Conservation (phyloP, 805 yeast genomes). For the Wickerhamiella dianesei region DNA sequence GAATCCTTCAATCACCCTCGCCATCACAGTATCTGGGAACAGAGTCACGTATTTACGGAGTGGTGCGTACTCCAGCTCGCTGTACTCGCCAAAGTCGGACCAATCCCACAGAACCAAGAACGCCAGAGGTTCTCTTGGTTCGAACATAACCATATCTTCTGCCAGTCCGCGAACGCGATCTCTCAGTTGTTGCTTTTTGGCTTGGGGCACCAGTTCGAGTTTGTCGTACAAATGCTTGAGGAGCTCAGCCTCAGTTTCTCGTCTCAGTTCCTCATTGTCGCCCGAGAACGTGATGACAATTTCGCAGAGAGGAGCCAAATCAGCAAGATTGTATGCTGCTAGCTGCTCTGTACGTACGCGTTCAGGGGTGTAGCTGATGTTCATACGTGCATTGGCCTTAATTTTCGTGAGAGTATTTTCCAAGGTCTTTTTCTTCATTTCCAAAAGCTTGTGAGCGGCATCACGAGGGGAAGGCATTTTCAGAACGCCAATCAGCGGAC, state of each 20-base stretch:
- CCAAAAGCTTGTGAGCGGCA: conserved; percentile 18
- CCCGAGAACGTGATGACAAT: conserved; percentile 41
- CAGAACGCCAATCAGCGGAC: conserved; percentile 19
- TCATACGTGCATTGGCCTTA: conserved; percentile 18
- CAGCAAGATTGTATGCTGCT: conserved; percentile 37
- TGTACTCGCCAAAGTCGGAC: conserved; percentile 42
- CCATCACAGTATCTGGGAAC: conserved; percentile 9
- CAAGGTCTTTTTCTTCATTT: conserved; percentile 18
- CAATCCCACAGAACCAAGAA: conserved; percentile 28
- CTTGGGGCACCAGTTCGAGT: conserved; percentile 38
- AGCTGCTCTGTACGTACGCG: conserved; percentile 23
- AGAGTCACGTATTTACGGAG: conserved; percentile 4
- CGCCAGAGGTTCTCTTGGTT: conserved; percentile 45
- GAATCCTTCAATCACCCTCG: conserved; percentile 6
- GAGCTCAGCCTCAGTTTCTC: conserved; percentile 43
- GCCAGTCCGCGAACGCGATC: conserved; percentile 40
- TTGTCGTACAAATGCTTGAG: conserved; percentile 44
- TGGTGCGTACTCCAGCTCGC: conserved; percentile 30
- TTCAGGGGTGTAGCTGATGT: conserved; percentile 12
- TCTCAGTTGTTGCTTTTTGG: conserved; percentile 29
- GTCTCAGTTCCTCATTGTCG: conserved; percentile 47
- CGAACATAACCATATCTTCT: conserved; percentile 60
- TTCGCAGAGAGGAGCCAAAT: conserved; percentile 41
- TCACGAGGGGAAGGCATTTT: conserved; percentile 20
- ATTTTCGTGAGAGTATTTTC: conserved; percentile 16